Conservation (phyloP, 371 early-diverging fungal species). For the Mucor lusitanicus region DNA sequence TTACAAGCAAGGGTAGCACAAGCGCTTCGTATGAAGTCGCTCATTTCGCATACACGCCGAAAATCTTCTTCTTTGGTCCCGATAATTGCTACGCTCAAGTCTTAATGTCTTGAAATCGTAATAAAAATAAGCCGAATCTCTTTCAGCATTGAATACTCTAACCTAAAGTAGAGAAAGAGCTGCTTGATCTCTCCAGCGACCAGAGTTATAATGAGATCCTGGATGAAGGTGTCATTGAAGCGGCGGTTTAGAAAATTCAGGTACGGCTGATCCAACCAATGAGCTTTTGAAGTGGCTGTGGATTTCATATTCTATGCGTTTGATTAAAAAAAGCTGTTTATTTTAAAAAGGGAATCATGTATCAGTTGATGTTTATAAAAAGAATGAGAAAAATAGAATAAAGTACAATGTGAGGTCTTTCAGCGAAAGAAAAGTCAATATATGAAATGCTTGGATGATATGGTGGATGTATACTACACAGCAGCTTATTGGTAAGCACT, state of each 20-base stretch:
- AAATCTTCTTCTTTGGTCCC: neutral
- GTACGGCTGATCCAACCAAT: neutral
- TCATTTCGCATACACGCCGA: neutral
- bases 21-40: neutral
- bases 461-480: neutral
- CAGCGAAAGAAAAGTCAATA: neutral
- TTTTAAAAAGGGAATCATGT: neutral
- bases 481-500: constrained; percentile 9
- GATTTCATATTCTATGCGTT: neutral
- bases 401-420: neutral
- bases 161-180: neutral
- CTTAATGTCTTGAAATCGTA: too few species aligned
- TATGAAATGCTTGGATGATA: neutral
- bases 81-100: neutral
- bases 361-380: neutral
- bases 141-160: too few species aligned
- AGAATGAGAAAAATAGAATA: neutral
- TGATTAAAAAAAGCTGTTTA: neutral
- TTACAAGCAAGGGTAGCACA: neutral
- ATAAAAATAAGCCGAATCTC: too few species aligned
- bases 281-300: neutral
- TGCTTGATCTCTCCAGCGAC: neutral
- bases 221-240: neutral
- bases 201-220: too few species aligned
- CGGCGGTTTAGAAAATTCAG: neutral